Evolutionary conservation across 192 early-diverging fungal species (phyloP).

Genomic region (Coemansia sp.): DNA sequence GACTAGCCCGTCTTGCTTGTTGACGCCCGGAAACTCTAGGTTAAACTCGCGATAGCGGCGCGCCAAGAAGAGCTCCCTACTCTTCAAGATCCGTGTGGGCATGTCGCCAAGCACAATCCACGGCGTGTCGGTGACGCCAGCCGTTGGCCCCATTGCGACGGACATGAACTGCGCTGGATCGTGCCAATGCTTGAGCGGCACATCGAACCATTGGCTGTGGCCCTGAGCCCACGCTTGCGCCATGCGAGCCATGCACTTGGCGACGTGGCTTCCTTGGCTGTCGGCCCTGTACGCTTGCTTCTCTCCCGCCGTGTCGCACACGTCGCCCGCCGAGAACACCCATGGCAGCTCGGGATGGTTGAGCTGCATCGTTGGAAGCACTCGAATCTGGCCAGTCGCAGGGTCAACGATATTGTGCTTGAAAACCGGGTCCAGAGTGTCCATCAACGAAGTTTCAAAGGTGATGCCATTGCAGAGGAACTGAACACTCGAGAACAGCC

Average conservation of each 20-base stretch:
- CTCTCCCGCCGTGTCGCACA: constrained; percentile 47
- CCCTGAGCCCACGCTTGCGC: constrained; percentile 46
- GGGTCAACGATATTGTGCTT: constrained; percentile 54
- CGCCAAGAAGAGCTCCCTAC: constrained; percentile 52
- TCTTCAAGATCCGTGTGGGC: constrained; percentile 53
- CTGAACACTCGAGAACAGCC: constrained; percentile 54
- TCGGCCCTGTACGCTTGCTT: constrained; percentile 54
- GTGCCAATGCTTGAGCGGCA: constrained; percentile 48
- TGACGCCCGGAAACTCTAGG: constrained; percentile 39
- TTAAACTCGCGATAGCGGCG: constrained; percentile 53
- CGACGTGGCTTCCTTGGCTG: constrained; percentile 49
- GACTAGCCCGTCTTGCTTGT: constrained; percentile 17
- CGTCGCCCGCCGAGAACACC: constrained; percentile 76
- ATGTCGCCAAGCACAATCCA: constrained; percentile 54
- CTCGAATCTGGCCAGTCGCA: constrained; percentile 59
- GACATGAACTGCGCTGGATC: constrained; percentile 54
- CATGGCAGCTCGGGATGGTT: constrained; percentile 61
- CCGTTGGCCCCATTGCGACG: constrained; percentile 43
- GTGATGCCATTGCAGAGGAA: constrained; percentile 73
- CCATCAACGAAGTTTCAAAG: constrained; percentile 64
- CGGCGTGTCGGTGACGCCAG: constrained; percentile 51
- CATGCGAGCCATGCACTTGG: constrained; percentile 51
- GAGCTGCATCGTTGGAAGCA: constrained; percentile 74
- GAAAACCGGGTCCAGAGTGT: constrained; percentile 52
- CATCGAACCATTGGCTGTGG: constrained; percentile 38